Evolutionary conservation across 345 rosid species (phyloP), one percentile per base, ranked within the genome.

Genomic region (Eucalyptus tenuipes): DNA sequence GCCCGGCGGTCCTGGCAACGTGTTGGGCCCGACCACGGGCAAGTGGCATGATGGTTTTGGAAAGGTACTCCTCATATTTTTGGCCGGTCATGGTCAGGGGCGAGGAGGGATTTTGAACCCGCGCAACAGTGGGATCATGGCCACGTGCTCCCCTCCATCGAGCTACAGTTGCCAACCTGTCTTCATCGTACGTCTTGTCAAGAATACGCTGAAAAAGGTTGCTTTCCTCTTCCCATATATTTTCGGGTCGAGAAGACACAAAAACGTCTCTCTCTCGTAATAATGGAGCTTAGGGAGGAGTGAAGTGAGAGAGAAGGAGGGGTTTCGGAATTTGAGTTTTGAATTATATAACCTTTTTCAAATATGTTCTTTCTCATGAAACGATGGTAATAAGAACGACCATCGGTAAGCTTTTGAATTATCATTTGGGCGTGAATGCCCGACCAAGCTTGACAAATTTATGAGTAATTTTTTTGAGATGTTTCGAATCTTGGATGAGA

Each of bases 401-500:
- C 3, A 44, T 6, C 13, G 0, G 2, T 40, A 40, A 20, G 8
- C 15, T 3, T 75, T 75, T 37, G 27, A 40, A 20, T 40, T 75
- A 37, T 75, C 9, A 10, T 75, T 75, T 7, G 5, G 1, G 47
- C 1, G 4, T 22, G 2, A 71, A 40, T 47, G 15, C 13, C 5
- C 1, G 14, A 37, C 8, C 2, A 20, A 75, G 7, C 80, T 33
- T 37, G 7, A 68, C 4, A 33, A 1, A 9, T 33, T 33, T 33
- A 33, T 18, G 0, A 9, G 13, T 9, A 33, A 2, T 1, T 17
- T 17, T 17, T 68, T 68, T 17, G 2, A 20, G 44, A 68, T 17
- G 17, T 33, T 17, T 68, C 25, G 17, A n/a, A 33, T 31, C 75
- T 7, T n/a, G 3, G 24, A 68, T 2, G 0, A 10, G 79, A 66